Base-by-base conservation (phyloP, 2,329 filamentous ascomycete species). In the Xylariaceae sp. region DNA sequence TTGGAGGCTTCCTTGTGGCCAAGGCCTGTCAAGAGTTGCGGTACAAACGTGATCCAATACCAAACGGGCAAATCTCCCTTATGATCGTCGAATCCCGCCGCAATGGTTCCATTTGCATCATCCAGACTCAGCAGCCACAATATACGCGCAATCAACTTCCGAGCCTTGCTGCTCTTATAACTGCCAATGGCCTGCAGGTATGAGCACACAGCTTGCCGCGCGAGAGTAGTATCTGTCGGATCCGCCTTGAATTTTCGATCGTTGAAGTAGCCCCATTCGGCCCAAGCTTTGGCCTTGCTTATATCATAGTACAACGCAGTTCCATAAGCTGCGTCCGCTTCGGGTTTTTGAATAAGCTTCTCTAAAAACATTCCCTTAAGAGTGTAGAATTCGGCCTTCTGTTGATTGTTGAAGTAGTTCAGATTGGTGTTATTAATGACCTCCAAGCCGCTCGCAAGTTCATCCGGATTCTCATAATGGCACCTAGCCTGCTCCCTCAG, bases 11-110 rank as follows among this genome's bases (percentile, higher is more conserved):
- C 95, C 68, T 93, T 92, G 70, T 97, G 88, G 1, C 90, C 90
- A 54, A 99, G 81, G 55, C 93, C 94, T 49, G 91, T 93, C 37
- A 99, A 84, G 48, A 99, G 82, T 74, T 99, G 94, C 15, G 94
- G 94, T 64, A 99, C 97, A 73, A 96, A 99, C 0, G 93, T 97
- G 67, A 97, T 97, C 94, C 94, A 99, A 76, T 97, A 99, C 94
- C 94, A 99, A 10, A 96, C 91, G 0, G 92, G 92, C 1, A 92
- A 96, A 68, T 99, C 95, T 55, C 94, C 94, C 78, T 97, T 97
- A 78, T 94, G 99, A 67, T 93, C 90, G 65, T 96, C 91, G 66
- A 97, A 99, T 10, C 93, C 91, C 67, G 86, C 81, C 0, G 90
- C 88, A 61, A 99, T 87, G 44, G 84, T 88, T 10, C 90, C 90